Base-by-base conservation (phyloP, 2,329 filamentous ascomycete genomes). In the Pleoardoris graminearum region DNA sequence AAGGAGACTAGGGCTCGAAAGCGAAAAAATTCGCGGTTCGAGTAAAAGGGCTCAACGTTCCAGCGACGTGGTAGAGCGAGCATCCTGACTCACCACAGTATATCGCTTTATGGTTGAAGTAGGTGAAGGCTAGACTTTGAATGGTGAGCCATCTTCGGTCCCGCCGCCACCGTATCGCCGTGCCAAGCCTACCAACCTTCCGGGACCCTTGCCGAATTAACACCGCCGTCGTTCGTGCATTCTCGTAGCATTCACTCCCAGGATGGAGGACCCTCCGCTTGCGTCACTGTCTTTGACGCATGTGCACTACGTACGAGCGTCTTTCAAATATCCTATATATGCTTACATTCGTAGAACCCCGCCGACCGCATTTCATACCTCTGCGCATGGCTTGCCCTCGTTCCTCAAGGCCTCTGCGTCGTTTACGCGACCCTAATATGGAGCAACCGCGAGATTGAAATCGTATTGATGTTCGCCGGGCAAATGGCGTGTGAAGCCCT, bases 221-320 rank as follows among this genome's bases (percentile, higher is more conserved):
- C 43, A 47, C 51, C 58, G 55, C 55, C 60, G 51, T 59, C 41
- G 22, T 4, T 25, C 43, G 16, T n/a, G 32, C 17, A 41, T 29
- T 17, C 32, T 22, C 33, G 17, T 30, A 48, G 25, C 38, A 38
- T 27, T n/a, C 17, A 33, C 43, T 50, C 41, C 38, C 54, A 65
- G 21, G 32, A 80, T 80, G 77, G 76, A 80, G 38, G 71, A 74
- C 22, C 72, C 78, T 21, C 85, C 89, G 35, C 80, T 97, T 51
- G 91, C 92, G 46, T 97, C 93, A 21, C 83, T 99, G 55, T 96
- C 93, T 46, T 78, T 99, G 62, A 97, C 94, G 10, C 93, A 97
- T 77, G 92, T 97, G 63, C 90, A 94, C 79, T 97, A 97, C 81
- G 92, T 95, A 77, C 69, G 85, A 51, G 39, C 36, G n/a, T 25